Evolutionary conservation across 768 basidiomycete species (phyloP), one percentile per base, ranked within the genome.

Genomic region (Phaeotremella fagi): DNA sequence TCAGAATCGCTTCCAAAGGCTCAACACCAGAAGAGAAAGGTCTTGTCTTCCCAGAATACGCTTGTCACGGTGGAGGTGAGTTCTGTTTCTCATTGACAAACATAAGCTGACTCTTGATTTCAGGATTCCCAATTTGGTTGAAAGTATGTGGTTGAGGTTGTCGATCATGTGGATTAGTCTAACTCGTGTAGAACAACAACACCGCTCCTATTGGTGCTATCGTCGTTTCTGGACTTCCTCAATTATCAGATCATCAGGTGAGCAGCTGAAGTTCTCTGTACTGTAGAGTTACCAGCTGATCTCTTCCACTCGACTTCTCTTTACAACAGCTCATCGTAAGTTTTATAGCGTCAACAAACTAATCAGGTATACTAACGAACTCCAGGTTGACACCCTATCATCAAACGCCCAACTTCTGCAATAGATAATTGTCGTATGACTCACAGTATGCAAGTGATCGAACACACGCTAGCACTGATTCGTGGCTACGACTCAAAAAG

Each of bases 171-270:
- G n/a, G n/a, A n/a, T n/a, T n/a, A n/a, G n/a, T n/a, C n/a, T n/a
- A 20, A 41, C 38, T 12, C 22, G 20, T 7, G 29, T 35, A 57
- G 50, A 58, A 59, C 47, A 55, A 57, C 38, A 35, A 50, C 9
- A 55, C 53, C 14, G 54, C 51, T 5, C 63, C 68, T 6, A 55
- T 70, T 11, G 68, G 65, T 4, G 60, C 58, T n/a, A 67, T 70
- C 33, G 45, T 65, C 31, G 68, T 70, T 15, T 67, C 65, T n/a
- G 68, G 68, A 5, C 36, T 70, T 25, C 60, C 63, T 15, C 68
- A 70, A 31, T 48, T 53, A 5, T 61, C 62, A 54, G 68, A 70
- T 43, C 68, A 70, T 45, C 68, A 69, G 59, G 59, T 64, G 35
- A 46, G 61, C n/a, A 18, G 41, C 31, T 33, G 9, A 7, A 33